Conservation (phyloP, 306 rosid genomes). For the Prinsepia uniflora region DNA sequence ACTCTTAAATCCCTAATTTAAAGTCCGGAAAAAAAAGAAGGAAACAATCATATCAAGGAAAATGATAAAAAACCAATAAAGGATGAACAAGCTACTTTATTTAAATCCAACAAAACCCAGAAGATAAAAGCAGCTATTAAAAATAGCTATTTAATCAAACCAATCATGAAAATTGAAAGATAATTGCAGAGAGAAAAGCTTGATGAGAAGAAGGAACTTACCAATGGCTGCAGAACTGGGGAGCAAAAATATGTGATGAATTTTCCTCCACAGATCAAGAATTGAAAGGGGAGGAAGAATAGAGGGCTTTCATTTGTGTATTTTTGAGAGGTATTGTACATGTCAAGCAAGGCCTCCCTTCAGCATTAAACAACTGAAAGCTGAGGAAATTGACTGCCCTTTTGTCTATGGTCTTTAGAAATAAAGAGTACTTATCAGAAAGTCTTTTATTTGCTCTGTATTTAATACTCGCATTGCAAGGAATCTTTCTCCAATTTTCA, state of each 20-base stretch:
- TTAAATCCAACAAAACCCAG: constrained; percentile 16
- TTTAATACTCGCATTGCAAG: no score
- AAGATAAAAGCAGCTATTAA: constrained; percentile 11
- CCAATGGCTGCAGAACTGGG: constrained; percentile 34
- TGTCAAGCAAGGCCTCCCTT: constrained; percentile 39
- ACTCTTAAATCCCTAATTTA: background rate
- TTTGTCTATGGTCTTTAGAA: background rate
- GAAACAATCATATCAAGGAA: constrained; percentile 8
- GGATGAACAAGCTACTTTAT: background rate
- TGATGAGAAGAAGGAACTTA: constrained; percentile 22
- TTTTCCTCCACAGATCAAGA: constrained; percentile 24
- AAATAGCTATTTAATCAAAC: constrained; percentile 9
- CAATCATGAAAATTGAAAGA: constrained; percentile 2
- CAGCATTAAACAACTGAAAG: constrained; percentile 33
- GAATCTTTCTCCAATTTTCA: no score
- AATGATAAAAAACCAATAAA: constrained; percentile 21
- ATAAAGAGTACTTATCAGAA: background rate
- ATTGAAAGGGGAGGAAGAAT: constrained; percentile 18
- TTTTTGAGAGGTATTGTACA: constrained; percentile 17
- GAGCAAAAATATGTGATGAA: background rate
- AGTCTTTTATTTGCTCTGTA: background rate
- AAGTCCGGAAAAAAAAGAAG: background rate
- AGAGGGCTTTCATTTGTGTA: constrained; percentile 10
- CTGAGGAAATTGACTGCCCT: constrained; percentile 30
- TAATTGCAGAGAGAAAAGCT: background rate